These are phyloP conservation scores for Astrephomene gubernaculifera DNA, from an alignment of 139 green algal genomes.

Conservation along the genomic window DNA sequence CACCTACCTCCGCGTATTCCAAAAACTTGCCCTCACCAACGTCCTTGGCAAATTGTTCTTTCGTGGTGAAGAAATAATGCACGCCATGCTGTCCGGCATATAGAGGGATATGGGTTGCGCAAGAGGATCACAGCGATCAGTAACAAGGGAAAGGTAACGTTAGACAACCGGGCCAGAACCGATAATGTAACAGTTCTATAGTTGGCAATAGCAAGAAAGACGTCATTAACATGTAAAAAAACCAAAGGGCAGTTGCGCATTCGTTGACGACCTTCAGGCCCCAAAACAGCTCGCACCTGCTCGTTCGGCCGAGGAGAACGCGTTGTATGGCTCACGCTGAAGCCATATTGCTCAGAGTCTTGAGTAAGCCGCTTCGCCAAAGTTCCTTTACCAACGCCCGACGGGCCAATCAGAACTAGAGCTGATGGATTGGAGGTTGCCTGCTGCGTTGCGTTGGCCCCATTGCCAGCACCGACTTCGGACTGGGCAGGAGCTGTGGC, in stretches of 20 bases:
- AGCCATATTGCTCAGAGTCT: constrained; percentile 72
- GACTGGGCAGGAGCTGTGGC: neutral
- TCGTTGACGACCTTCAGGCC: neutral
- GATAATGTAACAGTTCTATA: neutral
- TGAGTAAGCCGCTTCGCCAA: constrained; percentile 79
- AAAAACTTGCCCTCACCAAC: constrained; percentile 84
- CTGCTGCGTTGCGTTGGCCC: no score
- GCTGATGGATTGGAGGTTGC: constrained; percentile 24
- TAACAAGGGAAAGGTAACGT: neutral
- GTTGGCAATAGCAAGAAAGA: no score
- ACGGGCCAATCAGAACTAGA: constrained; percentile 87
- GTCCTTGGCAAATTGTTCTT: constrained; percentile 78
- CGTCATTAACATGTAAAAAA: no score
- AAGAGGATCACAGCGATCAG: neutral
- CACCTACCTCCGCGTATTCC: constrained; percentile 77
- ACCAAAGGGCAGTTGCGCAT: constrained; percentile 31
- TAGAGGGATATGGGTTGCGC: neutral
- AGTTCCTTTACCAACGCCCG: constrained; percentile 90
- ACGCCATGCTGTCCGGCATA: constrained; percentile 70
- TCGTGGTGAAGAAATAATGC: constrained; percentile 86
- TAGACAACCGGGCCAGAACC: neutral
- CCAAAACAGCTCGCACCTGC: constrained; percentile 23
- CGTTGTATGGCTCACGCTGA: constrained; percentile 88
- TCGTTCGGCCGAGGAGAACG: constrained; percentile 63
- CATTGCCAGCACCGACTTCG: neutral